phyloP scores from a whole-genome alignment of 768 basidiomycete species.

The Leccinum pellstonianum region DNA sequence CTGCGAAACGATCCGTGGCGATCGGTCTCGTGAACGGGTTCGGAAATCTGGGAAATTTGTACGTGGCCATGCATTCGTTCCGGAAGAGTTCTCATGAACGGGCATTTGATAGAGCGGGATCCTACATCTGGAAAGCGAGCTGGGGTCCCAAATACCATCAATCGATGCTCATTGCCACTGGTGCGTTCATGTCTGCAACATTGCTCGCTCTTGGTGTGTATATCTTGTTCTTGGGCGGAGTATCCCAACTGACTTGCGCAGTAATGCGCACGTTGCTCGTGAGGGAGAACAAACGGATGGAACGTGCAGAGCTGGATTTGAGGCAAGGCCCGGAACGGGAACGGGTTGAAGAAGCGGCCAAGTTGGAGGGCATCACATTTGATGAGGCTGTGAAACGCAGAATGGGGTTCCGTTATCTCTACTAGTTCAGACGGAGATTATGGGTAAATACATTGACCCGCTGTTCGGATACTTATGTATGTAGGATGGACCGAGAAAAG shows the following conservation, averaged over 20 bases:
- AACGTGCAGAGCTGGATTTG: neutral
- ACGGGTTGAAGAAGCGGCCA: neutral
- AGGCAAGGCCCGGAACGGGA: neutral
- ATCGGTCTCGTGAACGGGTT: conserved; percentile 1
- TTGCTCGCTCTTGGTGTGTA: neutral
- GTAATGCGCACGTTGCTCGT: neutral
- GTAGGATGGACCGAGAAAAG: neutral
- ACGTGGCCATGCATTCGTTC: neutral
- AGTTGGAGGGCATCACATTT: neutral
- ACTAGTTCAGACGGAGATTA: neutral
- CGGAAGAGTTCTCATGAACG: neutral
- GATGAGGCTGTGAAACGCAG: neutral
- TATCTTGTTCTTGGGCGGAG: neutral
- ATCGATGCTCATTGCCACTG: neutral
- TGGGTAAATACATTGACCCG: neutral
- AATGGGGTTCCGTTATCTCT: neutral
- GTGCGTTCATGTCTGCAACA: neutral
- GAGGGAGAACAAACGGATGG: neutral
- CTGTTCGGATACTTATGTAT: neutral
- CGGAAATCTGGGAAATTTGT: neutral
- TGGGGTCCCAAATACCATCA: neutral
- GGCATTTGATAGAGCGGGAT: neutral
- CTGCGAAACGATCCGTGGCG: neutral
- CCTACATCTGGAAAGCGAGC: neutral
- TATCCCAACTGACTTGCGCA: neutral